A percentile compares a stretch with the other conserved stretches of the same genome.
phyloP scores from a whole-genome alignment of 768 basidiomycete species.

The Tulasnella sp. region DNA sequence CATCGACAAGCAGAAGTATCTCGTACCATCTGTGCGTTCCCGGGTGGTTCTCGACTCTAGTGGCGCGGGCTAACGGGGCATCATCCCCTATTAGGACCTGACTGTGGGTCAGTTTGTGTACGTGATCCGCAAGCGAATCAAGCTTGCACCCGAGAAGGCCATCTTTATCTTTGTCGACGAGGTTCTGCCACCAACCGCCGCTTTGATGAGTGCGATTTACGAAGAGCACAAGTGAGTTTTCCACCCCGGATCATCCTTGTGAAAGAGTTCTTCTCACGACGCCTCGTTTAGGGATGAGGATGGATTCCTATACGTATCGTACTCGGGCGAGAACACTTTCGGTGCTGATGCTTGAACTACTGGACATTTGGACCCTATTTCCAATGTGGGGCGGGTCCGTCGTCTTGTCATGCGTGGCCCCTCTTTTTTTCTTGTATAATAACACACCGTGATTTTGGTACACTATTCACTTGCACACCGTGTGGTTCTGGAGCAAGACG shows the following conservation, averaged over 20 bases:
- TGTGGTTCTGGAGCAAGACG: slow-evolving; percentile 31
- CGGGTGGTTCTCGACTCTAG: not conserved
- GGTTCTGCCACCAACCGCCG: slow-evolving; percentile 95
- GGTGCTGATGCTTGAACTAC: slow-evolving; percentile 40
- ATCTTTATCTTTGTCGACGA: slow-evolving; percentile 99
- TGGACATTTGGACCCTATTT: not conserved
- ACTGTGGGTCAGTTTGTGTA: slow-evolving; percentile 99
- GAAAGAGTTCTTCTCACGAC: slow-evolving; percentile 8
- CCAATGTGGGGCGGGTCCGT: not conserved
- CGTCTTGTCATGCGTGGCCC: slow-evolving; percentile 1
- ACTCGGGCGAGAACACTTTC: slow-evolving; percentile 98
- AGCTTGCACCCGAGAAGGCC: slow-evolving; percentile 98
- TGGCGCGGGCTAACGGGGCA: not conserved
- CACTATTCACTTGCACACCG: slow-evolving; percentile 34
- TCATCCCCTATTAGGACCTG: slow-evolving; percentile 59
- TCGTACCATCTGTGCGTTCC: slow-evolving; percentile 84
- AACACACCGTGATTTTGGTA: not conserved
- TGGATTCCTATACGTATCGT: slow-evolving; percentile 97
- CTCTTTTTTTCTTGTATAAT: slow-evolving; percentile 3
- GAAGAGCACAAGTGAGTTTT: slow-evolving; percentile 95
- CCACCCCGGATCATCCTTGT: slow-evolving; percentile 12
- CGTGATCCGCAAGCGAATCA: slow-evolving; percentile 99
- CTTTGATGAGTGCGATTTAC: slow-evolving; percentile 97
- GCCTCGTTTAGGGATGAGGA: slow-evolving; percentile 78
- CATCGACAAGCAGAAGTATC: slow-evolving; percentile 99